Base-by-base conservation (phyloP, 306 rosid genomes). In the Citrullus colocynthis region DNA sequence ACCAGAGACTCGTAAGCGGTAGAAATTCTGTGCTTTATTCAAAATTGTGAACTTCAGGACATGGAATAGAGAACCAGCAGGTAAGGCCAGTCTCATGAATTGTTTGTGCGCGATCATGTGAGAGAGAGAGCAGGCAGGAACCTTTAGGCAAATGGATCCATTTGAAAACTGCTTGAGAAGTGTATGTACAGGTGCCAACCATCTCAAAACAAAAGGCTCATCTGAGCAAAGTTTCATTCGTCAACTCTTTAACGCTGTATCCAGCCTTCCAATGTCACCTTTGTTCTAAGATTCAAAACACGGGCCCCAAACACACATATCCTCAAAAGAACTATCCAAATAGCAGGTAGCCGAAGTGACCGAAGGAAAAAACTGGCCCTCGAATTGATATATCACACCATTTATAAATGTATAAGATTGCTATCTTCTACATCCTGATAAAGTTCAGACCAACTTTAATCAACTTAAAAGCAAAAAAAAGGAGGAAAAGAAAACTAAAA, bases 381-480 rank as follows among this genome's bases (percentile, higher is more conserved):
- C 61, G 1, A 45, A 71, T 45, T 21, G 12, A 5, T 44, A 44
- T 71, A 48, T 67, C 24, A 70, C 58, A 12, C 76, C 42, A 7
- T 49, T 30, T 3, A 30, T 15, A 28, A 73, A 30, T 67, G 17
- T n/a, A 42, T 15, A 72, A 15, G 61, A 73, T 9, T 16, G 60
- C 61, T 8, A 51, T 45, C 76, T 13, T 39, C 75, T 72, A 42
- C 77, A 73, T 48, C 77, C 77, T 73, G 77, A 24, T 48, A 48
- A 73, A 73, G 44, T 51, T 30, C 45, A 73, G 20, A 73, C 7
- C 74, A 42, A n/a, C 5, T 18, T 42, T 4, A 67, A 67, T 8
- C 6, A 17, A 42, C 17, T 42, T 10, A 39, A 67, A 67, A 20
- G 32, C 32, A 67, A 42, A 5, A 15, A 67, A 42, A 18, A 10